Evolutionary conservation across 371 early-diverging fungal genomes (phyloP).

Genomic region (Blakeslea trispora): DNA sequence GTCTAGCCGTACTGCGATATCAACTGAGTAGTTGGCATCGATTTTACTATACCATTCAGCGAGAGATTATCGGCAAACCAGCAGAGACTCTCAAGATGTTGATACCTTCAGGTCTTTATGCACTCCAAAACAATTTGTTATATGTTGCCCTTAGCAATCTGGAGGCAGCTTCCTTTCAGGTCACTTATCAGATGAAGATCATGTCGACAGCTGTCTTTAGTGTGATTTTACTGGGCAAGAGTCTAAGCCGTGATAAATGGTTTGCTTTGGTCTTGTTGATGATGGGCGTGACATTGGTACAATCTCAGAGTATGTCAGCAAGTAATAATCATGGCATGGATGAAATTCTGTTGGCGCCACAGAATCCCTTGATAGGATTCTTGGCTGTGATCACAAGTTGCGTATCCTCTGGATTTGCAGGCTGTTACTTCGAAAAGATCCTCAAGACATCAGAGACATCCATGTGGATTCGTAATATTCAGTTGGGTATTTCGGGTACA

Average conservation of each 20-base stretch:
- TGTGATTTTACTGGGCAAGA: slow-evolving; percentile 73
- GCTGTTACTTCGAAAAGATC: slow-evolving; percentile 73
- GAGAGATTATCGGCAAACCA: slow-evolving; percentile 55
- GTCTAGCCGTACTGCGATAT: slow-evolving; percentile 39
- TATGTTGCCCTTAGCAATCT: slow-evolving; percentile 85
- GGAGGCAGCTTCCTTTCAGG: slow-evolving; percentile 94
- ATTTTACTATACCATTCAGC: slow-evolving; percentile 36
- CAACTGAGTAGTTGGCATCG: slow-evolving; percentile 31
- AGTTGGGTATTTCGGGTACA: slow-evolving; percentile 66
- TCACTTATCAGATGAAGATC: slow-evolving; percentile 96
- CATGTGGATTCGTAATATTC: slow-evolving; percentile 83
- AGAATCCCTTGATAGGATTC: slow-evolving; percentile 62
- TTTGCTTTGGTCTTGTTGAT: slow-evolving; percentile 81
- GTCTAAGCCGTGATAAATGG: slow-evolving; percentile 75
- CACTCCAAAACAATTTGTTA: slow-evolving; percentile 93
- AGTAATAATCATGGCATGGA: slow-evolving; percentile 17
- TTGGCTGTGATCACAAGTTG: slow-evolving; percentile 65
- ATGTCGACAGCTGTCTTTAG: slow-evolving; percentile 93
- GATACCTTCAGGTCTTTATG: slow-evolving; percentile 89
- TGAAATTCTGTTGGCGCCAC: slow-evolving; percentile 27
- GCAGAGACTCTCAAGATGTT: slow-evolving; percentile 67
- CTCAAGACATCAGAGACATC: slow-evolving; percentile 67
- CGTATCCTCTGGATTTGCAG: slow-evolving; percentile 71
- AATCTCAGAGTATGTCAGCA: slow-evolving; percentile 61
- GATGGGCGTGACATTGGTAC: slow-evolving; percentile 88